A percentile compares a stretch with the other conserved stretches of the same genome.
Conservation (phyloP, 2,329 filamentous ascomycete genomes). For the Ploettnerulaceae sp. region DNA sequence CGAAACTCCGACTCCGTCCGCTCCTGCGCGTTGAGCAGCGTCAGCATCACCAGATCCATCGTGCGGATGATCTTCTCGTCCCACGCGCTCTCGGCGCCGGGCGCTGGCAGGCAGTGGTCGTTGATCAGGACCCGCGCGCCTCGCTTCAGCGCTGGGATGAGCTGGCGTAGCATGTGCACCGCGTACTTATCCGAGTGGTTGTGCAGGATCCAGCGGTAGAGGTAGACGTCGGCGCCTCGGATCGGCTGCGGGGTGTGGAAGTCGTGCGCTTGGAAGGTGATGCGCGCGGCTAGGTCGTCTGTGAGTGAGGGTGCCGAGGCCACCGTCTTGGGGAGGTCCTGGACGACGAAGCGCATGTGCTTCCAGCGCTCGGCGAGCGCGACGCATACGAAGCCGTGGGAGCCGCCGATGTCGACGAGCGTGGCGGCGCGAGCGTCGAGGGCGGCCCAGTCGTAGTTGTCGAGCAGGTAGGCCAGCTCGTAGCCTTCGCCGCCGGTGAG, state of each 20-base stretch:
- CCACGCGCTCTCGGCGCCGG: conserved; percentile 39
- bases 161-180: conserved; percentile 43
- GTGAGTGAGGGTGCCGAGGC: conserved; percentile 44
- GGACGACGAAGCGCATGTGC: conserved; percentile 50
- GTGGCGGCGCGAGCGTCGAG: conserved; percentile 43
- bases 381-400: conserved; percentile 52
- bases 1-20: conserved; percentile 43
- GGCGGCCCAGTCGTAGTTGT: conserved; percentile 49
- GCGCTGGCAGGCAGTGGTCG: conserved; percentile 41
- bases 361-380: conserved; percentile 48
- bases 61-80: conserved; percentile 44
- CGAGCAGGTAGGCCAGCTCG: conserved; percentile 47
- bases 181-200: conserved; percentile 54
- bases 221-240: conserved; percentile 51
- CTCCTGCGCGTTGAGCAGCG: conserved; percentile 48
- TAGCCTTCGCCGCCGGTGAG: conserved; percentile 53
- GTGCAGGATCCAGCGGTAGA: conserved; percentile 56
- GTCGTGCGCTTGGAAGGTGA: conserved; percentile 45
- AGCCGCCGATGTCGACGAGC: conserved; percentile 56
- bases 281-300: conserved; percentile 36
- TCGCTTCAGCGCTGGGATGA: conserved; percentile 51
- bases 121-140: conserved; percentile 43
- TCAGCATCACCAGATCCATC: conserved; percentile 51
- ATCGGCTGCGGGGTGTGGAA: conserved; percentile 54
- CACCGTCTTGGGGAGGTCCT: conserved; percentile 47